Evolutionary conservation across 148 eudicot genomes (phyloP).

Genomic region (Silene conica): DNA sequence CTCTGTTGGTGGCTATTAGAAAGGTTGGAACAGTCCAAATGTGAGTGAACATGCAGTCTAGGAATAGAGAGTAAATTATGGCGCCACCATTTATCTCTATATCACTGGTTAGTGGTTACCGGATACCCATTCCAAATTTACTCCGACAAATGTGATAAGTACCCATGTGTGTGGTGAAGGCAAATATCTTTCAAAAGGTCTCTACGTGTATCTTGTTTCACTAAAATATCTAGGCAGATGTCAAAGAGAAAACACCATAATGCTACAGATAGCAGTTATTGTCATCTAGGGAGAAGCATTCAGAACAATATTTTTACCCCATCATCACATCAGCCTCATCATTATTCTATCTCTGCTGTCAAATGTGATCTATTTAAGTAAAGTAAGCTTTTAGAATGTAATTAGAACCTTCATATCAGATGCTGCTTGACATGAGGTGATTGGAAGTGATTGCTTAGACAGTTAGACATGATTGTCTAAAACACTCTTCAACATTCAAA

Average conservation of each 20-base stretch:
- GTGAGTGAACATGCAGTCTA: background rate
- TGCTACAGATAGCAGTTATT: background rate
- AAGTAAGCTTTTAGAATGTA: background rate
- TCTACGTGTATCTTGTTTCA: background rate
- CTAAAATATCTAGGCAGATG: background rate
- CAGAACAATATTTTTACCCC: background rate
- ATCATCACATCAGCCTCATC: background rate
- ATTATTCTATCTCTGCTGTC: background rate
- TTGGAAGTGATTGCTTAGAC: background rate
- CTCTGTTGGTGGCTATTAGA: background rate
- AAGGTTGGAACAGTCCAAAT: background rate
- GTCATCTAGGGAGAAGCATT: background rate
- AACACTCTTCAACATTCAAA: background rate
- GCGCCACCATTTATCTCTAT: background rate
- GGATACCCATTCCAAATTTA: background rate
- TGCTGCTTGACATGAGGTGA: too few relatives aligned
- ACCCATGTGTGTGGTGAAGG: background rate
- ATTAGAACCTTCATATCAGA: background rate
- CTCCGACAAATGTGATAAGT: background rate
- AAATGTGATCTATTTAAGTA: background rate
- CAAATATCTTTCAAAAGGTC: background rate
- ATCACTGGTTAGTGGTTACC: too few relatives aligned
- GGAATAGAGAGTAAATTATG: background rate
- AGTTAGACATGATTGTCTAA: background rate
- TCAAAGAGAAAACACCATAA: background rate